These are phyloP conservation scores for Mikania micrantha DNA, from an alignment of 129 eudicot species.

Conservation along the genomic window DNA sequence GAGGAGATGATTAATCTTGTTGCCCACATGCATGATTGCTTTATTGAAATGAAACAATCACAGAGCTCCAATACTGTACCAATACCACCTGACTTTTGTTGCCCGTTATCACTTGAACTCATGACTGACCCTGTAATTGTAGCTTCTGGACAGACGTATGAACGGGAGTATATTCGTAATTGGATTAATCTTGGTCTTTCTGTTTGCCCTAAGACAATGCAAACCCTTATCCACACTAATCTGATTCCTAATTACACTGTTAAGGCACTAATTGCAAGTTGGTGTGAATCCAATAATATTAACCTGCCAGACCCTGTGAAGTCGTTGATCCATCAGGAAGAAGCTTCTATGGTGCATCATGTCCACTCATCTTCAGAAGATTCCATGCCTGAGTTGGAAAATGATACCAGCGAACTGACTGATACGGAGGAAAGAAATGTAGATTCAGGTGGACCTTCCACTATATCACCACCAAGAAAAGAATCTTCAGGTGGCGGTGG, in stretches of 20 bases:
- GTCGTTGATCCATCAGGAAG: slow-evolving; percentile 31
- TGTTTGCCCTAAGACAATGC: slow-evolving; percentile 96
- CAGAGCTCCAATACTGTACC: slow-evolving; percentile 54
- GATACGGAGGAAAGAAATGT: slow-evolving; percentile 41
- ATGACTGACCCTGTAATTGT: slow-evolving; percentile 99
- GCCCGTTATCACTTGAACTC: slow-evolving; percentile 92
- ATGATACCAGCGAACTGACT: slow-evolving; percentile 14
- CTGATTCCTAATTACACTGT: slow-evolving; percentile 97
- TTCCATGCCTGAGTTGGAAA: slow-evolving; percentile 43
- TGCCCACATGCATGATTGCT: slow-evolving; percentile 77
- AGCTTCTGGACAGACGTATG: slow-evolving; percentile 95
- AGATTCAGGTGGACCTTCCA: slow-evolving; percentile 37
- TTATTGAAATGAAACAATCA: slow-evolving; percentile 65
- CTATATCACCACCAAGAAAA: slow-evolving; percentile 15
- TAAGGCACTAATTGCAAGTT: slow-evolving; percentile 83
- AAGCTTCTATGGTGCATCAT: slow-evolving; percentile 42
- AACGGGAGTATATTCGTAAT: slow-evolving; percentile 70
- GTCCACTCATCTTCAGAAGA: slow-evolving; percentile 65
- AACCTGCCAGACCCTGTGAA: slow-evolving; percentile 77
- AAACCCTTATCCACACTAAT: slow-evolving; percentile 69
- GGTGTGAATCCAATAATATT: slow-evolving; percentile 82
- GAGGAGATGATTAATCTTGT: slow-evolving; percentile 73
- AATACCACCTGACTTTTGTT: slow-evolving; percentile 92
- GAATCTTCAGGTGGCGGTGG: slow-evolving; percentile 27
- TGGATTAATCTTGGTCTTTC: slow-evolving; percentile 94